Evolutionary conservation across 192 early-diverging fungal genomes (phyloP).

Genomic region (Rhizophagus prolifer): DNA sequence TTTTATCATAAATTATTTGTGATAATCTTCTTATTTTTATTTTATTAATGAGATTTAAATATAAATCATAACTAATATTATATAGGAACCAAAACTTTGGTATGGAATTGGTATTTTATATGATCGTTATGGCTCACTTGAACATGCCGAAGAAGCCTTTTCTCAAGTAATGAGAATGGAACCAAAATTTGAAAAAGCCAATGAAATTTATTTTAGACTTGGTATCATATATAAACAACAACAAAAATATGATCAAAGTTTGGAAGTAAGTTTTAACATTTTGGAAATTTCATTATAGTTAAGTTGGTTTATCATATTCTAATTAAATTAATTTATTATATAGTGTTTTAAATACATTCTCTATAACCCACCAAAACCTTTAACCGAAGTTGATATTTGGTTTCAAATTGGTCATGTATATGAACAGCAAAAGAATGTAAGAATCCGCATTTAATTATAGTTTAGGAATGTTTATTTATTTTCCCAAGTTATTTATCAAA

Average conservation of each 20-base stretch:
- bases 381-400: slow-evolving; percentile 95
- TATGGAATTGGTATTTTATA: slow-evolving; percentile 98
- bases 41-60: slow-evolving; percentile 14
- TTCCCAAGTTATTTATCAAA: slow-evolving; percentile 5
- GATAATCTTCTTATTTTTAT: not conserved
- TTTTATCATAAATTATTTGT: not conserved
- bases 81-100: slow-evolving; percentile 95
- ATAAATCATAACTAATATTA: not conserved
- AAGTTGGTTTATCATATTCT: not conserved
- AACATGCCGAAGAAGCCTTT: slow-evolving; percentile 97
- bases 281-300: too few species aligned
- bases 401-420: slow-evolving; percentile 98
- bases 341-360: slow-evolving; percentile 92
- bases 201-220: slow-evolving; percentile 96
- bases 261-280: slow-evolving; percentile 49
- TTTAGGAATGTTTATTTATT: slow-evolving; percentile 8
- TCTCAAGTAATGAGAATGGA: slow-evolving; percentile 93
- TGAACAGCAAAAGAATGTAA: slow-evolving; percentile 90
- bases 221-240: slow-evolving; percentile 98
- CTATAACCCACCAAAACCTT: slow-evolving; percentile 82
- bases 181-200: slow-evolving; percentile 94
- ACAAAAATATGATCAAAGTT: slow-evolving; percentile 69
- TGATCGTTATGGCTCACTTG: slow-evolving; percentile 94
- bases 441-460: not conserved
- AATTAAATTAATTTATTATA: not conserved